A percentile compares a stretch with the other conserved stretches of the same genome.
phyloP scores from a whole-genome alignment of 2,329 filamentous ascomycete species.

The Claviceps digitariae region DNA sequence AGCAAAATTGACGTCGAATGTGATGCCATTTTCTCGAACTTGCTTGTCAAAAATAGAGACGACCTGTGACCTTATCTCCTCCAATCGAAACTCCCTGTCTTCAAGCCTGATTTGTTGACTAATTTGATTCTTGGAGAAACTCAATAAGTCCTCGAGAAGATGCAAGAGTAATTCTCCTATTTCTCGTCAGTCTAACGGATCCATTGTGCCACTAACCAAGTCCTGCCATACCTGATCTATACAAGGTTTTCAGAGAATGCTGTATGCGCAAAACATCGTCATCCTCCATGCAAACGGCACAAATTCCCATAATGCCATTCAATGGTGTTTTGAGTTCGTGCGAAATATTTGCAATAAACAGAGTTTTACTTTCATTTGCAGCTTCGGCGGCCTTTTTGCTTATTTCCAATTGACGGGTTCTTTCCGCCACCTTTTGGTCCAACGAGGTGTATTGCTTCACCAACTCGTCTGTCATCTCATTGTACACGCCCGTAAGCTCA shows the following conservation, averaged over 20 bases:
- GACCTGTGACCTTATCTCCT: slow-evolving; percentile 74
- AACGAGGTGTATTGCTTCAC: slow-evolving; percentile 73
- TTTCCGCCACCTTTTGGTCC: slow-evolving; percentile 70
- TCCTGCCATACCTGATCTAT: slow-evolving; percentile 33
- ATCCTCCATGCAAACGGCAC: slow-evolving; percentile 84
- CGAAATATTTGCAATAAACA: slow-evolving; percentile 93
- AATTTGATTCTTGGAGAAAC: slow-evolving; percentile 91
- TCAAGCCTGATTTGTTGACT: slow-evolving; percentile 72
- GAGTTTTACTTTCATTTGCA: slow-evolving; percentile 93
- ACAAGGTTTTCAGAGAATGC: slow-evolving; percentile 73
- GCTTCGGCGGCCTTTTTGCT: slow-evolving; percentile 87
- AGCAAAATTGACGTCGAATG: slow-evolving; percentile 60
- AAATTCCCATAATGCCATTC: slow-evolving; percentile 93
- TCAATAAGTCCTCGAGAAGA: slow-evolving; percentile 76
- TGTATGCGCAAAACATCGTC: slow-evolving; percentile 66
- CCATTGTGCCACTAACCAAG: not conserved
- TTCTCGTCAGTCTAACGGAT: not conserved
- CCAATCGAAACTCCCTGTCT: slow-evolving; percentile 70
- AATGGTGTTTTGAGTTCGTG: slow-evolving; percentile 83
- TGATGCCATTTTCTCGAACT: slow-evolving; percentile 64
- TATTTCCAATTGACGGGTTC: slow-evolving; percentile 72
- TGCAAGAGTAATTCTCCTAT: slow-evolving; percentile 62
- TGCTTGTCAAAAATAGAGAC: slow-evolving; percentile 83
- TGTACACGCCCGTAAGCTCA: slow-evolving; percentile 74
- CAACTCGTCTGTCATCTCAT: slow-evolving; percentile 86